Evolutionary conservation across 176 grass and related monocot genomes (phyloP), one percentile per base, ranked within the genome.

Genomic region (Raddia guianensis): DNA sequence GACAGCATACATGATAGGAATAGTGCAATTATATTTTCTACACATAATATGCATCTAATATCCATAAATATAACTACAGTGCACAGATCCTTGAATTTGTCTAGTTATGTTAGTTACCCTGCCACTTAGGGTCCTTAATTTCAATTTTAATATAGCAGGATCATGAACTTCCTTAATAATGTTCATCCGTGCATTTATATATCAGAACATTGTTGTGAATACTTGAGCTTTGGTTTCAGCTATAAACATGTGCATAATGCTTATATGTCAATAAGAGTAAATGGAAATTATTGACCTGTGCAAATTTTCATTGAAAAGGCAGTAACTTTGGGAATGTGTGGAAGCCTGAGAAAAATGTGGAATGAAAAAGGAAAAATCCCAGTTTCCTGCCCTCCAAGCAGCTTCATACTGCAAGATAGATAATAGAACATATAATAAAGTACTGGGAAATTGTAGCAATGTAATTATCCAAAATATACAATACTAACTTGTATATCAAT

Each of bases 371-470:
- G 94, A 94, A 68, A 97, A 94, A 84, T 97, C 91, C 94, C 94
- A 97, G 55, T 97, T 97, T 83, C 94, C 94, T 80, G 91, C 80
- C 64, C 94, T 94, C 94, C 94, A 97, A 82, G 94, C 91, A 61
- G 94, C 91, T 90, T 97, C 94, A 80, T 94, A 97, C 94, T 97
- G 72, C 77, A 77, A 45, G 59, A 72, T 42, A 66, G 58, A 48
- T 47, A 37, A 71, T 87, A 70, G 48, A 66, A 58, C 33, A 78
- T n/a, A 16, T 3, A 64, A 79, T 74, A 73, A 72, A 83, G 33
- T 78, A 65, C 5, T 16, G 4, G 14, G 37, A 70, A 76, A 61
- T 48, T n/a, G 15, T 65, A 49, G 86, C 9, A 51, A 67, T 8
- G 13, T 49, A n/a, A 60, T 20, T 60, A 70, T 77, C 65, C 56